phyloP scores from a whole-genome alignment of 352 stramenopile species.

The Elongisporangium undulatum region DNA sequence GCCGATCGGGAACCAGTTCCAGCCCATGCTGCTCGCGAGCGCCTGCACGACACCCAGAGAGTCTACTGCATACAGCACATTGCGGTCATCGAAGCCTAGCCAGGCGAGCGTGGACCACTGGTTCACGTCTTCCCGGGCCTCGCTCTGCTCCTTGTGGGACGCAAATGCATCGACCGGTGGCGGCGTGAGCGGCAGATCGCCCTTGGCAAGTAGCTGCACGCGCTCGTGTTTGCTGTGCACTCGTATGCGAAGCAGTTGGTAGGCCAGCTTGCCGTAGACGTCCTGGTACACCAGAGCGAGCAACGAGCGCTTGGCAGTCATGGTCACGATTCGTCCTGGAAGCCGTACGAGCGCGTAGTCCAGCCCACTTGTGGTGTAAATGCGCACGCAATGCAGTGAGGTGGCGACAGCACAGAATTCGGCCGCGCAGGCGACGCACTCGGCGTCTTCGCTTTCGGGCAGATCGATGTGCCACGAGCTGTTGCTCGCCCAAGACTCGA shows the following conservation, averaged over 20 bases:
- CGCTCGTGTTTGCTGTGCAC: conserved; percentile 33
- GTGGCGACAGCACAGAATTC: conserved; percentile 79
- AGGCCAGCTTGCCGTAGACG: conserved; percentile 35
- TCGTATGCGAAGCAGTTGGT: conserved; percentile 47
- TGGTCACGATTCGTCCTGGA: conserved; percentile 63
- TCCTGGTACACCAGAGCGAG: conserved; percentile 73
- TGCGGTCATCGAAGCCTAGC: conserved; percentile 74
- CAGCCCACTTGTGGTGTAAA: conserved; percentile 69
- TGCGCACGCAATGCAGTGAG: conserved; percentile 61
- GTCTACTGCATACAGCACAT: conserved; percentile 69
- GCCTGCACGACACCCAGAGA: conserved; percentile 62
- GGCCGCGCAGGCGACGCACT: conserved; percentile 49
- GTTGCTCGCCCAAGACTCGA: conserved; percentile 81
- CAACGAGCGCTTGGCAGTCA: conserved; percentile 46
- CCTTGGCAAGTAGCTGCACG: conserved; percentile 39
- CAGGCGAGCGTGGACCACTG: conserved; percentile 64
- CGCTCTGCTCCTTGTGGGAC: conserved; percentile 63
- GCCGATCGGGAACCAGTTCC: conserved; percentile 72
- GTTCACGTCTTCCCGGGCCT: conserved; percentile 23
- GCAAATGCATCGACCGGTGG: conserved; percentile 60
- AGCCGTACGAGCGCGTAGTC: conserved; percentile 60
- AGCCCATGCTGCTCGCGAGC: conserved; percentile 41
- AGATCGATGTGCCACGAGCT: conserved; percentile 73
- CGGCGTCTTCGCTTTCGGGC: conserved; percentile 64
- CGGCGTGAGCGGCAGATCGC: conserved; percentile 51